These are phyloP conservation scores for Pouteria glomerata DNA, from an alignment of 148 eudicot genomes.

Conservation along the genomic window DNA sequence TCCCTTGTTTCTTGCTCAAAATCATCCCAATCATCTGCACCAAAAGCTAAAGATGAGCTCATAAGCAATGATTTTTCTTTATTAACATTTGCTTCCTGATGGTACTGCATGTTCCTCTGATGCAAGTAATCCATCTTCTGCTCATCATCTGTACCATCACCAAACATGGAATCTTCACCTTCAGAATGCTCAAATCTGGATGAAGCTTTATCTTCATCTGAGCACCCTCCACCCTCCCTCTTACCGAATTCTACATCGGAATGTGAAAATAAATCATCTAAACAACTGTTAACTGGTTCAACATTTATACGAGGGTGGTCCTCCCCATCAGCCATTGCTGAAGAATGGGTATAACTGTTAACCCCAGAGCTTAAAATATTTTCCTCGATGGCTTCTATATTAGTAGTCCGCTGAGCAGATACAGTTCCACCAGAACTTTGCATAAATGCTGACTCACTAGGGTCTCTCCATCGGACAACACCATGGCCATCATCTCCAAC, in stretches of 20 bases:
- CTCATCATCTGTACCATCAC: slow-evolving; percentile 63
- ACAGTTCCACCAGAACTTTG: slow-evolving; percentile 32
- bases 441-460: slow-evolving; percentile 20
- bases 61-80: slow-evolving; percentile 45
- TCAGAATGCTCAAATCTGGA: slow-evolving; percentile 78
- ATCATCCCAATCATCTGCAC: slow-evolving; percentile 87
- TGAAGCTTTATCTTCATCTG: slow-evolving; percentile 48
- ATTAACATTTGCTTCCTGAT: slow-evolving; percentile 17
- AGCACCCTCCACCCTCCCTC: slow-evolving; percentile 41
- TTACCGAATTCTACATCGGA: slow-evolving; percentile 18
- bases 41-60: slow-evolving; percentile 71
- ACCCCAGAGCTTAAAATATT: neutral
- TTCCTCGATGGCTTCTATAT: slow-evolving; percentile 7
- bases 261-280: slow-evolving; percentile 11
- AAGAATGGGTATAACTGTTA: slow-evolving; percentile 5
- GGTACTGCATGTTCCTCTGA: slow-evolving; percentile 22
- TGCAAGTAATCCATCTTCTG: slow-evolving; percentile 30
- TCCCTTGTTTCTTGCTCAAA: slow-evolving; percentile 48
- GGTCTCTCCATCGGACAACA: slow-evolving; percentile 2
- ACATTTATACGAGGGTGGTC: neutral
- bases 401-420: slow-evolving; percentile 25
- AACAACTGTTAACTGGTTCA: slow-evolving; percentile 9
- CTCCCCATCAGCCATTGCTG: slow-evolving; percentile 7
- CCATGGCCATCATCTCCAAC: slow-evolving; percentile 13
- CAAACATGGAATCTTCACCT: slow-evolving; percentile 86